phyloP scores from a whole-genome alignment of 2,329 filamentous ascomycete species.

The Cyphellophora attinorum region DNA sequence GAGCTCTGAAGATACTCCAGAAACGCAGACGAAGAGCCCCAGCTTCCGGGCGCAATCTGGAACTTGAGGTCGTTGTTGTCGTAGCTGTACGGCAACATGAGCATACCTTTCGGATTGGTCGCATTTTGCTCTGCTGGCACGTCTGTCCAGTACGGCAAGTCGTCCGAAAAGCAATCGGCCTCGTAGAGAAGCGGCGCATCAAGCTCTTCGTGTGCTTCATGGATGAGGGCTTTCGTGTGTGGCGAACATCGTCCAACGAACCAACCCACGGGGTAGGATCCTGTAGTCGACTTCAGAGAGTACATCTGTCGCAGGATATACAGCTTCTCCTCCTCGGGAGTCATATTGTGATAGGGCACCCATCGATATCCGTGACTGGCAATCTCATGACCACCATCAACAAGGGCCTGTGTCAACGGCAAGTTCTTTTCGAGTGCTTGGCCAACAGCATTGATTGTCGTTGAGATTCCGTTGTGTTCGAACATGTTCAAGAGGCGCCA shows the following conservation, averaged over 20 bases:
- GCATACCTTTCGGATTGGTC: conserved; percentile 35
- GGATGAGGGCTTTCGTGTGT: conserved; percentile 36
- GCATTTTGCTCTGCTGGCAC: conserved; percentile 33
- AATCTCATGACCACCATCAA: conserved; percentile 42
- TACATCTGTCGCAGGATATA: conserved; percentile 36
- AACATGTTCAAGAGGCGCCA: too few species aligned
- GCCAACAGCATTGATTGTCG: conserved; percentile 42
- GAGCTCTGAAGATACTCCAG: conserved; percentile 22
- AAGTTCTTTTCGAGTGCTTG: conserved; percentile 40
- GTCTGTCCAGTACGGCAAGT: conserved; percentile 48
- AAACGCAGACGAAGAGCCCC: conserved; percentile 33
- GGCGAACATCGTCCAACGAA: conserved; percentile 40
- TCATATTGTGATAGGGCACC: conserved; percentile 41
- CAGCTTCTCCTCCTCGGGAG: conserved; percentile 37
- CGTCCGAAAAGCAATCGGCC: conserved; percentile 44
- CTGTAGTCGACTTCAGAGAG: conserved; percentile 32
- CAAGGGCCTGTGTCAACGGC: conserved; percentile 36
- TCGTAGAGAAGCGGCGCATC: conserved; percentile 41
- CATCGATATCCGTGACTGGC: conserved; percentile 42
- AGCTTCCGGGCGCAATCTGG: conserved; percentile 34
- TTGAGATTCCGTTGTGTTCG: too few species aligned
- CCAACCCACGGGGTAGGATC: conserved; percentile 39
- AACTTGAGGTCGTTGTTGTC: conserved; percentile 48
- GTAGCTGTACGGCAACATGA: conserved; percentile 47
- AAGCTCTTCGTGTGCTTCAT: conserved; percentile 43